These are phyloP conservation scores for Didymella glomerata DNA, from an alignment of 2,329 filamentous ascomycete genomes.

Conservation along the genomic window DNA sequence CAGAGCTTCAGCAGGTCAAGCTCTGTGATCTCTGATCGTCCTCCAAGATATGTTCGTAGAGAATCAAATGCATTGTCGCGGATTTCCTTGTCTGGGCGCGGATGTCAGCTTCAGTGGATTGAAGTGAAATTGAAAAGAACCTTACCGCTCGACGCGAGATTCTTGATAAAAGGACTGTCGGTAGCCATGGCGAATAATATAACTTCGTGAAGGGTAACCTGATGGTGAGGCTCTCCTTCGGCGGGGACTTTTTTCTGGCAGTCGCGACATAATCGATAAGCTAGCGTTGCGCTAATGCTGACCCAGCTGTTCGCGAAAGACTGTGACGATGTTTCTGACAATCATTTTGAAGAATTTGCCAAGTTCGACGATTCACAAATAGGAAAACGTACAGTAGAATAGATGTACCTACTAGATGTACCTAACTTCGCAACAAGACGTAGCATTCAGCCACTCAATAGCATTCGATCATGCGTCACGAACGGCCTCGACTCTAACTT, in stretches of 20 bases:
- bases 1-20: constrained; percentile 86
- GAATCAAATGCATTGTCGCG: constrained; percentile 80
- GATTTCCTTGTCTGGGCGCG: constrained; percentile 72
- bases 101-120: constrained; percentile 18
- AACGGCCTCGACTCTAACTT: too few species aligned
- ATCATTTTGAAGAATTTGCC: neutral
- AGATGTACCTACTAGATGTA: neutral
- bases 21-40: constrained; percentile 67
- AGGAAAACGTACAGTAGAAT: neutral
- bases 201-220: constrained; percentile 2
- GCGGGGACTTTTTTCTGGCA: constrained; percentile 24
- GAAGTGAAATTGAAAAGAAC: neutral
- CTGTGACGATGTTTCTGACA: neutral
- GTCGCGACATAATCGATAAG: constrained; percentile 16
- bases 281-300: constrained; percentile 12
- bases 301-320: neutral
- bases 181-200: constrained; percentile 7
- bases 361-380: neutral
- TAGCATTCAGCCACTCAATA: too few species aligned
- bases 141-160: constrained; percentile 82
- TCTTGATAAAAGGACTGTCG: constrained; percentile 76
- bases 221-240: constrained; percentile 3
- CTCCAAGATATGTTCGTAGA: constrained; percentile 78
- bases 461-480: too few species aligned
- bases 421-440: neutral